These are phyloP conservation scores for Naganishia antarctica DNA, from an alignment of 768 basidiomycete species.

Conservation along the genomic window DNA sequence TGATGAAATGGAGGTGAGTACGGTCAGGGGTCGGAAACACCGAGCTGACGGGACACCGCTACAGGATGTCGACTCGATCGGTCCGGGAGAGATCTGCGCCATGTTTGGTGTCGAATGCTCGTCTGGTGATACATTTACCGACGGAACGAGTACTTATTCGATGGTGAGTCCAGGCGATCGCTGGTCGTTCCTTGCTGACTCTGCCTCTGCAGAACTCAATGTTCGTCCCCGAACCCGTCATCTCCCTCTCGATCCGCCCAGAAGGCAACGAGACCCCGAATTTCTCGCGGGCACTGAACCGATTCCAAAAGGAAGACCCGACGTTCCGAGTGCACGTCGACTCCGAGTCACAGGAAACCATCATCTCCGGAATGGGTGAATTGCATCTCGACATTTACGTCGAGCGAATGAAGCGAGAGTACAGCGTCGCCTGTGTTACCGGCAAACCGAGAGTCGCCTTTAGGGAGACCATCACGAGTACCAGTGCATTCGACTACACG, in stretches of 20 bases:
- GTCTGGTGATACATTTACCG: constrained; percentile 95
- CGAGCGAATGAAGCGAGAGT: constrained; percentile 97
- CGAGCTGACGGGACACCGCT: too few relatives aligned
- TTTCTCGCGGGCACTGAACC: constrained; percentile 91
- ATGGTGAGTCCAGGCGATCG: constrained; percentile 87
- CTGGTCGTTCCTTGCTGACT: constrained; percentile 16
- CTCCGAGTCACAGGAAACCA: constrained; percentile 92
- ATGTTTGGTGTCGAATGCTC: constrained; percentile 99
- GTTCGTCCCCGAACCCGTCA: constrained; percentile 98
- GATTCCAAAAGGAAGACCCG: constrained; percentile 98
- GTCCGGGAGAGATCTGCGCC: constrained; percentile 97
- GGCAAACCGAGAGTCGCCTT: constrained; percentile 96
- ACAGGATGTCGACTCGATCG: constrained; percentile 78
- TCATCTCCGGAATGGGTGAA: constrained; percentile 99
- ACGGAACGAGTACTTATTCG: constrained; percentile 79
- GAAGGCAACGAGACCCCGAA: constrained; percentile 89
- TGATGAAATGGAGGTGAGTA: constrained; percentile 79
- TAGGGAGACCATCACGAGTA: constrained; percentile 84
- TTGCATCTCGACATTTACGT: constrained; percentile 98
- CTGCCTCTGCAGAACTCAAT: constrained; percentile 76
- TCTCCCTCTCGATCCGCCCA: constrained; percentile 88
- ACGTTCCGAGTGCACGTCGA: constrained; percentile 98
- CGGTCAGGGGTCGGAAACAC: too few relatives aligned
- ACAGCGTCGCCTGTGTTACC: constrained; percentile 84
- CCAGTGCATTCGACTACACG: constrained; percentile 77